These are phyloP conservation scores for Phytopythium litorale DNA, from an alignment of 352 stramenopile genomes.

Conservation along the genomic window DNA sequence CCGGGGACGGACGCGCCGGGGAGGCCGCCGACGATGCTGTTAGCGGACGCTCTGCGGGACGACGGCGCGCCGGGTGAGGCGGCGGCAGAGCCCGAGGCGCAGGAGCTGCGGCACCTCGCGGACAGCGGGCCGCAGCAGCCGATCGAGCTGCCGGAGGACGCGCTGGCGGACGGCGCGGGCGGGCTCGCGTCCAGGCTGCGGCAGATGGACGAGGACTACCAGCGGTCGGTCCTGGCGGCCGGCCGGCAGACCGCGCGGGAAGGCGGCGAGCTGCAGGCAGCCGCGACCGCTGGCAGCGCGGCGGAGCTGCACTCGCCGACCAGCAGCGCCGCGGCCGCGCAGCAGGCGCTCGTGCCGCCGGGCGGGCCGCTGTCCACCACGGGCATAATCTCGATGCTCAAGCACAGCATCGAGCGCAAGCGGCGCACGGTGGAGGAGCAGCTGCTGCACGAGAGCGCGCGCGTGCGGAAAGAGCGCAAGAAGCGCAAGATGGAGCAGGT, in stretches of 20 bases:
- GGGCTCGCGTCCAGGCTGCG: conserved; percentile 24
- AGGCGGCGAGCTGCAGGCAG: background rate
- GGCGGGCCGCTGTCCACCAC: conserved; percentile 18
- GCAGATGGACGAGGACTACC: conserved; percentile 45
- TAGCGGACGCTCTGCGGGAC: conserved; percentile 3
- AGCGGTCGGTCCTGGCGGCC: conserved; percentile 11
- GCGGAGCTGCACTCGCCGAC: background rate
- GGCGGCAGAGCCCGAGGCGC: background rate
- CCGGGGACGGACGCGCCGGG: background rate
- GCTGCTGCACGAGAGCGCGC: conserved; percentile 46
- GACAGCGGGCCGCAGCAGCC: background rate
- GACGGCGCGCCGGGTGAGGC: background rate
- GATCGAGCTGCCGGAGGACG: background rate
- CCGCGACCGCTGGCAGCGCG: background rate
- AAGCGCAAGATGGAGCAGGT: conserved; percentile 60
- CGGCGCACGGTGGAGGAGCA: conserved; percentile 40
- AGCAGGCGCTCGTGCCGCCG: conserved; percentile 4
- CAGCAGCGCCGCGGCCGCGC: background rate
- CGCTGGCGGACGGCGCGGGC: conserved; percentile 13
- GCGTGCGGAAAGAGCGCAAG: conserved; percentile 53
- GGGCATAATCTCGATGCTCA: conserved; percentile 45
- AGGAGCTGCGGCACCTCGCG: background rate
- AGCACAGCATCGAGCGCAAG: conserved; percentile 54
- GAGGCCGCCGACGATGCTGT: conserved; percentile 3
- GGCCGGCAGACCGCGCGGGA: background rate